These are phyloP conservation scores for Globisporangium radiosum DNA, from an alignment of 352 stramenopile genomes.

Conservation along the genomic window DNA sequence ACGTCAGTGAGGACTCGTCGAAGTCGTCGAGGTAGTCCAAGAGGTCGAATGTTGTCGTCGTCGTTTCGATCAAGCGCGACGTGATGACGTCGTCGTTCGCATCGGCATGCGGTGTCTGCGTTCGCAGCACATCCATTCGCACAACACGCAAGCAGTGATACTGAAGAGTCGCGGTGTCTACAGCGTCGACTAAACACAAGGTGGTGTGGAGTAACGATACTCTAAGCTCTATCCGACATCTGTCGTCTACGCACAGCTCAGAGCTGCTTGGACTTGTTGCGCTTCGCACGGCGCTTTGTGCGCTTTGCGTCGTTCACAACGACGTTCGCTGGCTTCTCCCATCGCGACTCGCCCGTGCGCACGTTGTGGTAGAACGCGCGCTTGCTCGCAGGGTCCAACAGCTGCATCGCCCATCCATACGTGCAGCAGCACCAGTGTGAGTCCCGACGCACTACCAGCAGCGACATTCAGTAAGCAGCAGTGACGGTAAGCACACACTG, in stretches of 20 bases:
- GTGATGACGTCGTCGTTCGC: background rate
- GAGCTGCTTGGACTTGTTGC: too few species aligned
- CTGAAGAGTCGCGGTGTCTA: background rate
- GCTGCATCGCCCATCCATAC: slow-evolving; percentile 15
- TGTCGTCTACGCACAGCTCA: too few species aligned
- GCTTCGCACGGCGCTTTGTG: background rate
- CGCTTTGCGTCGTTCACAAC: slow-evolving; percentile 4
- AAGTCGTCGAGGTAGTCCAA: slow-evolving; percentile 10
- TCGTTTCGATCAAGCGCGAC: background rate
- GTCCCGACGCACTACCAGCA: background rate
- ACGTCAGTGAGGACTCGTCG: background rate
- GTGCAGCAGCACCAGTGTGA: too few species aligned
- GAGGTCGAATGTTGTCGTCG: background rate
- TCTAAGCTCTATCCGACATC: background rate
- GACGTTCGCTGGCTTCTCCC: slow-evolving; percentile 40
- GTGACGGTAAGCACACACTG: background rate
- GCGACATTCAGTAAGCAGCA: too few species aligned
- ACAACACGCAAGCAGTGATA: background rate
- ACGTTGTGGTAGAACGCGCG: slow-evolving; percentile 65
- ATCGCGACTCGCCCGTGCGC: slow-evolving; percentile 57
- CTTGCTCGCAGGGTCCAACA: slow-evolving; percentile 32
- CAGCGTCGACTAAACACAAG: background rate
- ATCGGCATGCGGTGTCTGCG: background rate
- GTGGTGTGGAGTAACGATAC: too few species aligned
- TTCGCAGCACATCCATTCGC: background rate